phyloP scores from a whole-genome alignment of 192 early-diverging fungal species.

The Backusella tuberculispora region DNA sequence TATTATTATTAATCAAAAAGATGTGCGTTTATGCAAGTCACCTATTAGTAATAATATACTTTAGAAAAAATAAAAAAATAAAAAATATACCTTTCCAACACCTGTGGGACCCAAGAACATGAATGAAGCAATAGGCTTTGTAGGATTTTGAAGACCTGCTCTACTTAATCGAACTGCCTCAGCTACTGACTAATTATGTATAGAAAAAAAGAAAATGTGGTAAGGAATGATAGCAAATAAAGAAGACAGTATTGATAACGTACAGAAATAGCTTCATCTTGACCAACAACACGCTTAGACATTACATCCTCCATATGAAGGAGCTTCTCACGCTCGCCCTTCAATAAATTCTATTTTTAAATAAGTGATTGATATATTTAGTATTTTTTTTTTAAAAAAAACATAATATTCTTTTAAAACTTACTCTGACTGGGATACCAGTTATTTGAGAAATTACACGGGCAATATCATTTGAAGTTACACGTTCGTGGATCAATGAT shows the following conservation, averaged over 20 bases:
- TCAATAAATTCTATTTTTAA: slow-evolving; percentile 53
- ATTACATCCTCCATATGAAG: slow-evolving; percentile 72
- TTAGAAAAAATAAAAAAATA: background rate
- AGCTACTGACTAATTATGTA: slow-evolving; percentile 64
- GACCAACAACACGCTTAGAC: slow-evolving; percentile 75
- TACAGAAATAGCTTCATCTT: slow-evolving; percentile 81
- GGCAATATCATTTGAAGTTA: slow-evolving; percentile 79
- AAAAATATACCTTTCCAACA: slow-evolving; percentile 73
- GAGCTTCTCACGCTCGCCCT: slow-evolving; percentile 72
- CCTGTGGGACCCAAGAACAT: slow-evolving; percentile 97
- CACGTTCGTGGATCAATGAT: slow-evolving; percentile 76
- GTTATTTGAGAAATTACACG: slow-evolving; percentile 74
- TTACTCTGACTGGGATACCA: slow-evolving; percentile 77
- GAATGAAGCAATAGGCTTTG: slow-evolving; percentile 89
- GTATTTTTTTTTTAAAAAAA: background rate
- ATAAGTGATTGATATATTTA: background rate
- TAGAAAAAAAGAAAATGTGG: too few relatives aligned
- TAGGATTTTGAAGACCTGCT: slow-evolving; percentile 82
- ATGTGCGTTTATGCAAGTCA: background rate
- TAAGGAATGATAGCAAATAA: background rate
- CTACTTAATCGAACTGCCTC: slow-evolving; percentile 87
- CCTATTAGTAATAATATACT: slow-evolving; percentile 32
- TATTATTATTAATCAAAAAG: background rate
- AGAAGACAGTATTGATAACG: background rate
- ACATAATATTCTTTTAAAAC: background rate